phyloP scores from a whole-genome alignment of 2,329 filamentous ascomycete species.

The Massarina eburnea region DNA sequence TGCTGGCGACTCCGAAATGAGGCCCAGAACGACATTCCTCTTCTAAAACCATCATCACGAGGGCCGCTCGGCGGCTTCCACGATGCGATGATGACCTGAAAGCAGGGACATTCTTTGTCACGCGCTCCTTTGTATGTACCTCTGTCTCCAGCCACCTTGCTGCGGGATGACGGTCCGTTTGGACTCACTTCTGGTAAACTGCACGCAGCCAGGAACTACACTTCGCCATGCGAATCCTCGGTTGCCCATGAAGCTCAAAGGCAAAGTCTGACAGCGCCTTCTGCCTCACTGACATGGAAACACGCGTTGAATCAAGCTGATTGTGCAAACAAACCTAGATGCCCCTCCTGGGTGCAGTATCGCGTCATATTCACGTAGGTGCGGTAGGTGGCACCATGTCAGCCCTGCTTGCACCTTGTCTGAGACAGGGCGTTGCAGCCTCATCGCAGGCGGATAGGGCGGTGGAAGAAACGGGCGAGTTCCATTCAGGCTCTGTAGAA shows the following conservation, averaged over 20 bases:
- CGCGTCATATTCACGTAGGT: too few relatives aligned
- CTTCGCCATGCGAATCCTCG: slow-evolving; percentile 34
- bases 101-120: slow-evolving; percentile 57
- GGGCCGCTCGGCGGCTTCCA: slow-evolving; percentile 63
- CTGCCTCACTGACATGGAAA: neutral
- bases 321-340: too few relatives aligned
- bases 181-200: slow-evolving; percentile 44
- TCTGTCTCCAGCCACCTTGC: slow-evolving; percentile 12
- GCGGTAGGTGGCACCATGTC: too few relatives aligned
- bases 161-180: slow-evolving; percentile 36
- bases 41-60: slow-evolving; percentile 85
- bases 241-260: slow-evolving; percentile 40
- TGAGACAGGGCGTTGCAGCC: too few relatives aligned
- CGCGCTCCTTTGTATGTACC: slow-evolving; percentile 25
- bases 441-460: too few relatives aligned
- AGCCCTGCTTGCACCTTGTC: too few relatives aligned
- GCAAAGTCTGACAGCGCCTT: slow-evolving; percentile 37
- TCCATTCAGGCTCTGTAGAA: too few relatives aligned
- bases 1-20: slow-evolving; percentile 69
- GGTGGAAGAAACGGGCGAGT: too few relatives aligned
- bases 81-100: slow-evolving; percentile 70
- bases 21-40: slow-evolving; percentile 70
- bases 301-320: slow-evolving; percentile 9
- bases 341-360: too few relatives aligned
- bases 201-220: slow-evolving; percentile 41